Percentiles rank a stretch among this genome's conserved stretches.
Evolutionary conservation across 305 asterid genomes (phyloP).

Genomic region (Fraxinus xanthoxyloides): DNA sequence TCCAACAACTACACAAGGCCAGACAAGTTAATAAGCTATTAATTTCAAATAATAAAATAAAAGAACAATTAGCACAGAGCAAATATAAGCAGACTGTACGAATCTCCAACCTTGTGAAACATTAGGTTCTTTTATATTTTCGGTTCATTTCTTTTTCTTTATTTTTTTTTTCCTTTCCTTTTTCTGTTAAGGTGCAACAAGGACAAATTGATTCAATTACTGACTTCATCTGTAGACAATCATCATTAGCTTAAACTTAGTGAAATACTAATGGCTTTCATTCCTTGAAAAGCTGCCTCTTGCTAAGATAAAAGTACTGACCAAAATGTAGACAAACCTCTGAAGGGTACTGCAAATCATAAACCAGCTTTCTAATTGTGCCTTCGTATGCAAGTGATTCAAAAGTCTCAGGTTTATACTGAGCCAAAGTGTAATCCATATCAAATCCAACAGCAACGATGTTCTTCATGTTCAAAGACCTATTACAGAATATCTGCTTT

Average conservation of each 20-base stretch:
- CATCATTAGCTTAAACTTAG: background rate
- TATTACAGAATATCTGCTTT: constrained; percentile 48
- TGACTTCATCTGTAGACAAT: background rate
- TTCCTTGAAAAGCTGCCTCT: background rate
- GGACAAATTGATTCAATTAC: background rate
- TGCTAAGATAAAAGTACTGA: background rate
- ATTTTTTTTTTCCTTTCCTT: background rate
- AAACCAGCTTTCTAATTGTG: constrained; percentile 46
- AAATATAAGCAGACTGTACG: background rate
- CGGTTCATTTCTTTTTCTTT: background rate
- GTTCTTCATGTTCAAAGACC: constrained; percentile 48
- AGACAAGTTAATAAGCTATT: constrained; percentile 10
- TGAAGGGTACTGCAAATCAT: constrained; percentile 43
- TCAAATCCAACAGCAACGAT: constrained; percentile 59
- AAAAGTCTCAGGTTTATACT: constrained; percentile 50
- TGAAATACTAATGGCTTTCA: background rate
- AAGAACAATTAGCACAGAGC: background rate
- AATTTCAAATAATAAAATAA: background rate
- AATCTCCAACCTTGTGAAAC: background rate
- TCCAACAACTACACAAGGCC: constrained; percentile 37
- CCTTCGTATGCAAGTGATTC: constrained; percentile 55
- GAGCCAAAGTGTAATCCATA: constrained; percentile 57
- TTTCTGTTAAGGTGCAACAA: background rate
- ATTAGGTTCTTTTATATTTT: background rate
- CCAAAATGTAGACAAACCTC: constrained; percentile 32